A percentile compares a stretch with the other conserved stretches of the same genome.
Evolutionary conservation across 2,329 filamentous ascomycete genomes (phyloP).

Genomic region (Gyromitra esculenta): DNA sequence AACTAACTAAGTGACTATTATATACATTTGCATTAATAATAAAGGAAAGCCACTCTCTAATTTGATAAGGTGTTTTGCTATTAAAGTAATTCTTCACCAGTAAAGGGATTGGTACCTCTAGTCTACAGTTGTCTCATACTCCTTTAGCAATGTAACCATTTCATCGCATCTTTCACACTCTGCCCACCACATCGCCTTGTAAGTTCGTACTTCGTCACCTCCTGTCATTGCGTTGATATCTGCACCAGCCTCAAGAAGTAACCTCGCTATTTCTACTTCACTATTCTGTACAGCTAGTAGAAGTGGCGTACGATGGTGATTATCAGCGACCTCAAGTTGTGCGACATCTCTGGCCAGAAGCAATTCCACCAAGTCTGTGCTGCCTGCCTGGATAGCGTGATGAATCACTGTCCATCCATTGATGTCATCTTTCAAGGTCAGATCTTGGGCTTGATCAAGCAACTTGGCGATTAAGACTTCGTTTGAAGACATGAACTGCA

Average conservation of each 20-base stretch:
- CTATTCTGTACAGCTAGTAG: neutral
- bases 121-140: neutral
- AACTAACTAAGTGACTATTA: too few species aligned
- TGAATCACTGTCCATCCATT: neutral
- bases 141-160: neutral
- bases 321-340: neutral
- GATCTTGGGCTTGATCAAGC: neutral
- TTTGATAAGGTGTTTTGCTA: too few species aligned
- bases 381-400: neutral
- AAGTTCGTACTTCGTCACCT: neutral
- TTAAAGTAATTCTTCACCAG: too few species aligned
- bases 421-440: neutral
- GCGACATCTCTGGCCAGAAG: neutral
- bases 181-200: neutral
- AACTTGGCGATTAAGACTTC: neutral
- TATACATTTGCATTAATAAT: too few species aligned
- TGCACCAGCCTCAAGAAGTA: neutral
- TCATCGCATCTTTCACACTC: neutral
- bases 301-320: neutral
- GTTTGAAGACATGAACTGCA: neutral
- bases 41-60: too few species aligned
- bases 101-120: too few species aligned
- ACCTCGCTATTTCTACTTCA: neutral
- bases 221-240: neutral
- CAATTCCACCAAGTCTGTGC: neutral